Evolutionary conservation across 371 early-diverging fungal genomes (phyloP).

Genomic region (Mortierella sp.): DNA sequence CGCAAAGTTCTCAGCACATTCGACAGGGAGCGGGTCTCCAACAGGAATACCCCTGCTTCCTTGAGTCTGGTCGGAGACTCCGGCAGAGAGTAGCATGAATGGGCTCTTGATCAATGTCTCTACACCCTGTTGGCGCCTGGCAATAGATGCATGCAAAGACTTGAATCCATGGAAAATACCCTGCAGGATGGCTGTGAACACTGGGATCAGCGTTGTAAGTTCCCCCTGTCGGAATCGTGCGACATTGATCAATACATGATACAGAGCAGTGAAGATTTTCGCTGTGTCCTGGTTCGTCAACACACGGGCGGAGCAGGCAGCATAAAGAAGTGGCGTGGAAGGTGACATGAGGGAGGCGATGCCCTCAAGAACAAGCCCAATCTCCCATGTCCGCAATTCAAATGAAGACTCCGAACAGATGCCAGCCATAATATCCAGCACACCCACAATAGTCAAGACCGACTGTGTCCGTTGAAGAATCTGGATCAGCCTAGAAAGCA

Average conservation of each 20-base stretch:
- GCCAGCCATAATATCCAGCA: constrained; percentile 54
- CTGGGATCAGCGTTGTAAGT: constrained; percentile 59
- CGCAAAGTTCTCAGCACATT: constrained; percentile 63
- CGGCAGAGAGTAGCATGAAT: constrained; percentile 48
- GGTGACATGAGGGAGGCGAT: constrained; percentile 38
- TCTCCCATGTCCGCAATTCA: constrained; percentile 47
- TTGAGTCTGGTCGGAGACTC: not conserved
- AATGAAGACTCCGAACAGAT: constrained; percentile 55
- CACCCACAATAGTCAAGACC: constrained; percentile 49
- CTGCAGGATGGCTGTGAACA: constrained; percentile 61
- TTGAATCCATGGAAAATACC: constrained; percentile 67
- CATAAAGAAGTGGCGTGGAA: constrained; percentile 19
- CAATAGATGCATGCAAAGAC: constrained; percentile 63
- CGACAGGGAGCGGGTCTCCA: constrained; percentile 61
- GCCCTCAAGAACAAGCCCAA: constrained; percentile 50
- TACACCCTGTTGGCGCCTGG: constrained; percentile 48
- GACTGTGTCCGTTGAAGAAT: constrained; percentile 56
- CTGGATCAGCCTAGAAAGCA: constrained; percentile 54
- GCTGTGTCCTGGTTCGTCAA: constrained; percentile 51
- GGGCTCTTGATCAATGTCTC: constrained; percentile 42
- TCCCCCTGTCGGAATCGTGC: constrained; percentile 60
- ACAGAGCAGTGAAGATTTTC: constrained; percentile 57
- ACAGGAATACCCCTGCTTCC: not conserved
- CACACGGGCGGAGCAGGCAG: not conserved
- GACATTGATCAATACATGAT: constrained; percentile 58